A percentile compares a stretch with the other conserved stretches of the same genome.
Evolutionary conservation across 805 yeast genomes (phyloP).

Genomic region (Sugiyamaella valdiviana): DNA sequence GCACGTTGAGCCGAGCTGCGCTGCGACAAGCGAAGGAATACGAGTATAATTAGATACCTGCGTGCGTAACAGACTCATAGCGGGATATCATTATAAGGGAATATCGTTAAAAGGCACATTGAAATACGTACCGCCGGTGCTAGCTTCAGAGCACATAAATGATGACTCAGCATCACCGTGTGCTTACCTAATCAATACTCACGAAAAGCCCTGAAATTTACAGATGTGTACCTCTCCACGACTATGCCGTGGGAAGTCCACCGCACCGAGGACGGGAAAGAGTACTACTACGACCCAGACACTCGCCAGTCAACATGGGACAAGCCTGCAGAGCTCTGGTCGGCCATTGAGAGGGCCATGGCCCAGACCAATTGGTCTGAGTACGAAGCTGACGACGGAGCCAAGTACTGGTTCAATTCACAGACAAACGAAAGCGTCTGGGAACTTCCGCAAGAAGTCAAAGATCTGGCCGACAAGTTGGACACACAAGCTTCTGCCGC

Average conservation of each 20-base stretch:
- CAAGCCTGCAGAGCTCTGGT: conserved; percentile 52
- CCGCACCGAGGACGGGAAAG: conserved; percentile 57
- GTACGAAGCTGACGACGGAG: conserved; percentile 49
- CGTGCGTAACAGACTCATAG: no score
- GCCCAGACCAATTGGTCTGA: conserved; percentile 50
- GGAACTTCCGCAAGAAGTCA: conserved; percentile 62
- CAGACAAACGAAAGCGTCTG: conserved; percentile 65
- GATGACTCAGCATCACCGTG: not conserved
- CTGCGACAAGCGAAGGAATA: no score
- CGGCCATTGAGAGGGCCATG: conserved; percentile 37
- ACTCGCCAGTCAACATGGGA: conserved; percentile 78
- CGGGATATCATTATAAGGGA: no score
- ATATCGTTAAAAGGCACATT: no score
- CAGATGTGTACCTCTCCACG: not conserved
- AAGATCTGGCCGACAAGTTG: conserved; percentile 20
- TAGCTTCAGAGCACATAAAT: no score
- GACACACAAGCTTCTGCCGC: not conserved
- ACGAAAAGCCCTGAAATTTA: no score
- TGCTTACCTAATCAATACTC: no score
- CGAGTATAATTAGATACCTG: no score
- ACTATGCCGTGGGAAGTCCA: conserved; percentile 54
- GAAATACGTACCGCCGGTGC: no score
- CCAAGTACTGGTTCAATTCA: conserved; percentile 61
- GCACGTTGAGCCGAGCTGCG: no score
- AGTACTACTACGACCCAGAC: conserved; percentile 61